Evolutionary conservation across 345 rosid species (phyloP).

Genomic region (Eucalyptus pauciflora): DNA sequence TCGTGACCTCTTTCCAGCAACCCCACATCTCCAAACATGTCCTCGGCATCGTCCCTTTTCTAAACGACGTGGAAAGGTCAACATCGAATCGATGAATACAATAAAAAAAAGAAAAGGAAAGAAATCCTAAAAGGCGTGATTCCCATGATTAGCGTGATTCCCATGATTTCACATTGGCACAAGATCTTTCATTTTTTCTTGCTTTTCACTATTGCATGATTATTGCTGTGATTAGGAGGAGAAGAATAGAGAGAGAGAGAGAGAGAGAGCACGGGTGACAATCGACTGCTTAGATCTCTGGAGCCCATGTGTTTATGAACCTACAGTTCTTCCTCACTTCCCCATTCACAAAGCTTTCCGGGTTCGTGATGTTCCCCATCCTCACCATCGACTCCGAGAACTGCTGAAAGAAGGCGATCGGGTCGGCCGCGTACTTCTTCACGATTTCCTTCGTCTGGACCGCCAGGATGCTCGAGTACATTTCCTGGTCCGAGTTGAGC

Average conservation of each 20-base stretch:
- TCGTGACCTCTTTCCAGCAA: background rate
- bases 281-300: background rate
- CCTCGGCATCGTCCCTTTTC: background rate
- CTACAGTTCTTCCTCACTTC: slow-evolving; percentile 80
- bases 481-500: slow-evolving; percentile 73
- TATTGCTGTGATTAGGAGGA: background rate
- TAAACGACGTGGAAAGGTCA: background rate
- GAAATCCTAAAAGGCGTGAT: background rate
- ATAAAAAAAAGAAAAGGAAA: background rate
- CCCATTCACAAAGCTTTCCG: slow-evolving; percentile 47
- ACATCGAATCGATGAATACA: background rate
- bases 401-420: slow-evolving; percentile 63
- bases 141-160: background rate
- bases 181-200: background rate
- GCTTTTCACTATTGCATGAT: background rate
- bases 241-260: background rate
- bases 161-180: background rate
- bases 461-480: slow-evolving; percentile 64
- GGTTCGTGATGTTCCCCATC: slow-evolving; percentile 72
- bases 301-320: slow-evolving; percentile 41
- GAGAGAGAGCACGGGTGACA: background rate
- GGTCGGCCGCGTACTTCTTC: slow-evolving; percentile 50
- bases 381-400: slow-evolving; percentile 87
- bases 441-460: slow-evolving; percentile 52
- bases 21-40: background rate